Evolutionary conservation across 2,329 filamentous ascomycete genomes (phyloP).

Genomic region (Akanthomyces dipterigenus): DNA sequence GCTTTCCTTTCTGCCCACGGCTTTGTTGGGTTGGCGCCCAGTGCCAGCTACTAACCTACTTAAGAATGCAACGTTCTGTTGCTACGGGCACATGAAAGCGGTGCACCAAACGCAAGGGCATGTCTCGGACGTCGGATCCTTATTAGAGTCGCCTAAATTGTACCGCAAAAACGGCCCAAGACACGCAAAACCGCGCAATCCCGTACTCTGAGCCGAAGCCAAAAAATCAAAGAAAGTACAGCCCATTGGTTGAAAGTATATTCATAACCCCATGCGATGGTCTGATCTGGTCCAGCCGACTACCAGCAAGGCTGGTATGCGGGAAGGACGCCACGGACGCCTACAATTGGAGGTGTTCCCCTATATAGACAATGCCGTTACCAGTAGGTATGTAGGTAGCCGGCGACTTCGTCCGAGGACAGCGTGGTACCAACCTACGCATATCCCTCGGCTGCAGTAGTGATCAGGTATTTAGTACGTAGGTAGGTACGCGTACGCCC

Average conservation of each 20-base stretch:
- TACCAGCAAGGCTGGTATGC: background rate
- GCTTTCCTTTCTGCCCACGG: background rate
- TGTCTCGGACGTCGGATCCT: conserved; percentile 1
- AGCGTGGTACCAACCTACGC: too few species aligned
- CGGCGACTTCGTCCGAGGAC: background rate
- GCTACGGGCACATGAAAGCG: conserved; percentile 9
- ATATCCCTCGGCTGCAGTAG: background rate
- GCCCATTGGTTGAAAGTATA: background rate
- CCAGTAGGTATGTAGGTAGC: too few species aligned
- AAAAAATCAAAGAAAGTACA: background rate
- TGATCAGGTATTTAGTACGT: too few species aligned
- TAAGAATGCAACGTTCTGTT: conserved; percentile 9
- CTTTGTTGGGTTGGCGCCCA: background rate
- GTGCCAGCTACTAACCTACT: too few species aligned
- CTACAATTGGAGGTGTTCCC: background rate
- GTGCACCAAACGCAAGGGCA: background rate
- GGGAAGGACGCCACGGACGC: background rate
- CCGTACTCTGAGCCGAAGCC: background rate
- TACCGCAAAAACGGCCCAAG: background rate
- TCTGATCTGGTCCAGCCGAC: background rate
- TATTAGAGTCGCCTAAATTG: background rate
- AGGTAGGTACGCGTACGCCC: background rate
- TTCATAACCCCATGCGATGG: background rate
- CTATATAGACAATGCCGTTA: background rate
- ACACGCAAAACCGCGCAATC: background rate